Evolutionary conservation across 176 grass and related monocot species (phyloP).

Genomic region (Aegilops umbellulata): DNA sequence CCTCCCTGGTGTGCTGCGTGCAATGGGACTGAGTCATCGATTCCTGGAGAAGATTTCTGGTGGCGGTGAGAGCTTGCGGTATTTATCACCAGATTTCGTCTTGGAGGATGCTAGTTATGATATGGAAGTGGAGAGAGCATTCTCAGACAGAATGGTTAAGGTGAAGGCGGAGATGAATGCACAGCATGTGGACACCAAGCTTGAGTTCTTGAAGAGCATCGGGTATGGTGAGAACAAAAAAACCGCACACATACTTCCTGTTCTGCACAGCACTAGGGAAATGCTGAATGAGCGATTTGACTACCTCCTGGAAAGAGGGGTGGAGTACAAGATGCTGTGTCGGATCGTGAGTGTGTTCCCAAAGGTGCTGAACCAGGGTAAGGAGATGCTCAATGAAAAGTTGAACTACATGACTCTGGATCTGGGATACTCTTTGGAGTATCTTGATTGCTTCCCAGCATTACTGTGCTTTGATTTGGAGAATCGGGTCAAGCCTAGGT

Average conservation of each 20-base stretch:
- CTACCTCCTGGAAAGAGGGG: slow-evolving; percentile 60
- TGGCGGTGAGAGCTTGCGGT: slow-evolving; percentile 32
- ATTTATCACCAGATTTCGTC: slow-evolving; percentile 54
- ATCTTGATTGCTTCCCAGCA: slow-evolving; percentile 62
- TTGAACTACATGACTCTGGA: slow-evolving; percentile 66
- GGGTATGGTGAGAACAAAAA: slow-evolving; percentile 72
- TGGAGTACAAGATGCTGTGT: slow-evolving; percentile 69
- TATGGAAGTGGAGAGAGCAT: slow-evolving; percentile 40
- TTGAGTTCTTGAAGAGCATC: slow-evolving; percentile 75
- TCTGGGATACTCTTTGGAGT: slow-evolving; percentile 69
- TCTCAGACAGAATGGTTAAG: slow-evolving; percentile 53
- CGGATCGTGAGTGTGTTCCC: slow-evolving; percentile 54
- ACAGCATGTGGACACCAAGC: slow-evolving; percentile 41
- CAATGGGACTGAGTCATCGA: slow-evolving; percentile 46
- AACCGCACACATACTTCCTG: slow-evolving; percentile 23
- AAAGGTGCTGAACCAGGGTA: slow-evolving; percentile 80
- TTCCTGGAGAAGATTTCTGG: slow-evolving; percentile 55
- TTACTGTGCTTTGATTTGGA: slow-evolving; percentile 90
- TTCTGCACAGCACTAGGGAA: slow-evolving; percentile 45
- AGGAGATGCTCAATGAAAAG: slow-evolving; percentile 59
- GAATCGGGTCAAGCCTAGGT: slow-evolving; percentile 81
- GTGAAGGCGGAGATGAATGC: slow-evolving; percentile 41
- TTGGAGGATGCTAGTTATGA: slow-evolving; percentile 52
- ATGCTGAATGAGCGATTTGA: slow-evolving; percentile 64
- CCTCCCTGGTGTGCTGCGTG: slow-evolving; percentile 51